phyloP scores from a whole-genome alignment of 2,329 filamentous ascomycete species.

The Phoma sp. region DNA sequence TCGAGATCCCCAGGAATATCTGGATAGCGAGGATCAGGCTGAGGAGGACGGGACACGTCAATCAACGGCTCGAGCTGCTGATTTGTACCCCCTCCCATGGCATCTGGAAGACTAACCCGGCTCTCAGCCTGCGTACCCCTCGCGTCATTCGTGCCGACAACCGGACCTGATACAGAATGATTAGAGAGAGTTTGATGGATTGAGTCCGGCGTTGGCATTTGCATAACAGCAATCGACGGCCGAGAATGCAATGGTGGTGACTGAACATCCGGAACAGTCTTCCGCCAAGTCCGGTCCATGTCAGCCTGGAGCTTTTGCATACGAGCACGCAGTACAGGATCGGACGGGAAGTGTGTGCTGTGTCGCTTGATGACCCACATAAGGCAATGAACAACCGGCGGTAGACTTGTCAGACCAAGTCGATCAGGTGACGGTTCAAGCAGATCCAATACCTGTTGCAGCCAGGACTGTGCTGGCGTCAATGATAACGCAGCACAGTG shows the following conservation, averaged over 20 bases:
- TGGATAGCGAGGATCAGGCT: constrained; percentile 38
- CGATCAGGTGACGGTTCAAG: constrained; percentile 33
- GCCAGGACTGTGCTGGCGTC: constrained; percentile 26
- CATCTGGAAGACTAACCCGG: constrained; percentile 19
- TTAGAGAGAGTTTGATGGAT: constrained; percentile 21
- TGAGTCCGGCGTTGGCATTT: constrained; percentile 30
- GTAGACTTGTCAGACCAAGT: constrained; percentile 33
- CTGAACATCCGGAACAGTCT: background rate
- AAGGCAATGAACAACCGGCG: constrained; percentile 36
- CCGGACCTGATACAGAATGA: constrained; percentile 1
- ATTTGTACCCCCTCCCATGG: constrained; percentile 9
- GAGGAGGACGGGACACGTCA: constrained; percentile 1
- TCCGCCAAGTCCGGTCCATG: constrained; percentile 21
- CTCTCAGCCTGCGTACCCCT: constrained; percentile 10
- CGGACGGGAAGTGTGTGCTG: constrained; percentile 17
- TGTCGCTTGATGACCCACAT: constrained; percentile 28
- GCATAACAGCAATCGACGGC: constrained; percentile 12
- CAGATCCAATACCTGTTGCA: constrained; percentile 27
- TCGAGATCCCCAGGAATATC: constrained; percentile 53
- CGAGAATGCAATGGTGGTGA: constrained; percentile 7
- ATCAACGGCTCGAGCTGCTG: constrained; percentile 11
- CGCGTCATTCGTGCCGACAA: background rate
- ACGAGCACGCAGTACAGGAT: constrained; percentile 23
- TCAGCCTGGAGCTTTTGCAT: constrained; percentile 27
- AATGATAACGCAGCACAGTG: constrained; percentile 30